Evolutionary conservation across 2,329 filamentous ascomycete genomes (phyloP).

Genomic region (Fusarium algeriense): DNA sequence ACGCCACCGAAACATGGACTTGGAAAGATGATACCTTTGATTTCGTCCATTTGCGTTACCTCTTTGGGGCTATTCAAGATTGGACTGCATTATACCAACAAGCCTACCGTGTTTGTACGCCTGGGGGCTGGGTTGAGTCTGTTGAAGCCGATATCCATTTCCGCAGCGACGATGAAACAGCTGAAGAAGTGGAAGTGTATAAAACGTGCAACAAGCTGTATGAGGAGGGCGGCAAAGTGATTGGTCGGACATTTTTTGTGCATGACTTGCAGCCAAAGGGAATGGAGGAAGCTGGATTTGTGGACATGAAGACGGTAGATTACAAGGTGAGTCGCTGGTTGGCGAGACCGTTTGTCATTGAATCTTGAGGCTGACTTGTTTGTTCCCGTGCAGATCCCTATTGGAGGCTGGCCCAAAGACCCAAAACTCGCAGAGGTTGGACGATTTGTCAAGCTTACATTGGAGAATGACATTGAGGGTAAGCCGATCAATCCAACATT

Average conservation of each 20-base stretch:
- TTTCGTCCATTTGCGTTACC: constrained; percentile 29
- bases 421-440: constrained; percentile 17
- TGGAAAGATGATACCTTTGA: constrained; percentile 13
- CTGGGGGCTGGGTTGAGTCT: constrained; percentile 28
- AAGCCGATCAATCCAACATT: fast-evolving
- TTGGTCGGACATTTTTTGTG: constrained; percentile 1
- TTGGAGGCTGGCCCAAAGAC: constrained; percentile 32
- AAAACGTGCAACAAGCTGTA: neutral
- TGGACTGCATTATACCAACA: constrained; percentile 17
- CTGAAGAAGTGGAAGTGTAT: neutral
- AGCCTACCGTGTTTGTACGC: constrained; percentile 16
- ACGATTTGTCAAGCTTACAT: constrained; percentile 12
- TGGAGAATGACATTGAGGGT: constrained; percentile 42
- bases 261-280: constrained; percentile 8
- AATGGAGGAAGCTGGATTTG: neutral
- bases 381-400: constrained; percentile 2
- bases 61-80: constrained; percentile 21
- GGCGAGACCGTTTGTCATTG: neutral
- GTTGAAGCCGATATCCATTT: constrained; percentile 28
- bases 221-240: neutral
- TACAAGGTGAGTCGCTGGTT: too few species aligned
- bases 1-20: constrained; percentile 24
- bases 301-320: neutral
- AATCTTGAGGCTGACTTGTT: neutral
- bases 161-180: constrained; percentile 16